These are phyloP conservation scores for Zymoseptoria brevis DNA, from an alignment of 2,329 filamentous ascomycete genomes.

Conservation along the genomic window DNA sequence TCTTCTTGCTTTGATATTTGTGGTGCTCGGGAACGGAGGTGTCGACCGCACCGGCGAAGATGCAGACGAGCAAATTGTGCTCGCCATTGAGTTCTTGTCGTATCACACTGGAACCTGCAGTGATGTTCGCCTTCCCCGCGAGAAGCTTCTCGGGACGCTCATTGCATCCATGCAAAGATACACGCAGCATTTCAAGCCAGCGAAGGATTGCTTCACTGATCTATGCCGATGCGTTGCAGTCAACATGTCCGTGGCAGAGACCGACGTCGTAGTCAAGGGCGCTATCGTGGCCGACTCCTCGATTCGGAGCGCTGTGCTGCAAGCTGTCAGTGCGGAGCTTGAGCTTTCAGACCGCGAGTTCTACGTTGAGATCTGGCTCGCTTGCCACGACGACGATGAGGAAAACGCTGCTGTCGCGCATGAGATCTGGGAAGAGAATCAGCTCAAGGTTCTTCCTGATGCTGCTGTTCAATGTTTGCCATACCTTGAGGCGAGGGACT, in stretches of 20 bases:
- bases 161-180: slow-evolving; percentile 80
- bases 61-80: slow-evolving; percentile 77
- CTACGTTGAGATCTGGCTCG: slow-evolving; percentile 87
- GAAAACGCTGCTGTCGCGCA: slow-evolving; percentile 77
- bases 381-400: slow-evolving; percentile 79
- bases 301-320: slow-evolving; percentile 76
- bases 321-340: slow-evolving; percentile 83
- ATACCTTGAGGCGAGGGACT: slow-evolving; percentile 73
- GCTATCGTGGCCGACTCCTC: slow-evolving; percentile 69
- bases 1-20: slow-evolving; percentile 70
- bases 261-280: slow-evolving; percentile 67
- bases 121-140: slow-evolving; percentile 67
- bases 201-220: slow-evolving; percentile 87
- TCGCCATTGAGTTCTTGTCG: slow-evolving; percentile 79
- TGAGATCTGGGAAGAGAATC: slow-evolving; percentile 94
- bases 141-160: slow-evolving; percentile 62
- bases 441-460: slow-evolving; percentile 59
- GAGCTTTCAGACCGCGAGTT: slow-evolving; percentile 82
- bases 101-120: slow-evolving; percentile 78
- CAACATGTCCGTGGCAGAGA: slow-evolving; percentile 67
- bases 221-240: slow-evolving; percentile 76
- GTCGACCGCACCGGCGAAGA: slow-evolving; percentile 66
- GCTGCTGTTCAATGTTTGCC: slow-evolving; percentile 58
- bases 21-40: slow-evolving; percentile 71
- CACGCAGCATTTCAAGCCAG: slow-evolving; percentile 85